phyloP scores from a whole-genome alignment of 805 yeast species.

The Cyberlindnera samutprakarnensis region DNA sequence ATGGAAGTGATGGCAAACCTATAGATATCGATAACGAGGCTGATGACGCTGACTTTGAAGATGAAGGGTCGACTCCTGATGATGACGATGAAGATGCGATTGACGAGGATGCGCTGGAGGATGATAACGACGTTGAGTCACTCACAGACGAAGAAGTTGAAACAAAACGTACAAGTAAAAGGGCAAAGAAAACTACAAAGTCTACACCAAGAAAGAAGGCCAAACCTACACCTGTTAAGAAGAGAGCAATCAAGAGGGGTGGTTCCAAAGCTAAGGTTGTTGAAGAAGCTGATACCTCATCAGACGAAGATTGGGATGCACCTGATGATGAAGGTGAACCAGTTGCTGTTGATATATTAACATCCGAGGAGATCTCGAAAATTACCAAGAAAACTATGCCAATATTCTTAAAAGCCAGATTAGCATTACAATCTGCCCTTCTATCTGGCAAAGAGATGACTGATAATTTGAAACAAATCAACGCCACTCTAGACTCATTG shows the following conservation, averaged over 20 bases:
- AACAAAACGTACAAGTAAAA: constrained; percentile 8
- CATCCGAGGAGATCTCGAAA: constrained; percentile 8
- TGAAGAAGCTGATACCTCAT: constrained; percentile 13
- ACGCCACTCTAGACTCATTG: constrained; percentile 19
- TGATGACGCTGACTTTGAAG: constrained; percentile 25
- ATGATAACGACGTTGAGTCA: constrained; percentile 16
- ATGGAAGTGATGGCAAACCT: constrained; percentile 36
- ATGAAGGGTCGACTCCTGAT: constrained; percentile 7
- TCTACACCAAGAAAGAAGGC: constrained; percentile 9
- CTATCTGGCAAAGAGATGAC: constrained; percentile 11
- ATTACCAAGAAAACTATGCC: constrained; percentile 14
- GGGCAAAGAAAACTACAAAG: constrained; percentile 7
- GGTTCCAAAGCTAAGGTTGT: constrained; percentile 8
- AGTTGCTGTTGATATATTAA: constrained; percentile 14
- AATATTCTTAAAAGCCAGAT: constrained; percentile 24
- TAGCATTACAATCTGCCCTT: constrained; percentile 16
- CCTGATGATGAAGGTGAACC: constrained; percentile 12
- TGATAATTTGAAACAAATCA: constrained; percentile 13
- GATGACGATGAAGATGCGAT: constrained; percentile 26
- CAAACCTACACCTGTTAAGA: constrained; percentile 1
- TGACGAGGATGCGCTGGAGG: constrained; percentile 18
- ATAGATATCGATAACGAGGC: constrained; percentile 24
- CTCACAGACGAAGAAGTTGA: too few relatives aligned
- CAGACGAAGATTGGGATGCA: constrained; percentile 22
- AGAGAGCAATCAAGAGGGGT: background rate